Base-by-base conservation (phyloP, 2,329 filamentous ascomycete genomes). In the Lecanicillium sp. region DNA sequence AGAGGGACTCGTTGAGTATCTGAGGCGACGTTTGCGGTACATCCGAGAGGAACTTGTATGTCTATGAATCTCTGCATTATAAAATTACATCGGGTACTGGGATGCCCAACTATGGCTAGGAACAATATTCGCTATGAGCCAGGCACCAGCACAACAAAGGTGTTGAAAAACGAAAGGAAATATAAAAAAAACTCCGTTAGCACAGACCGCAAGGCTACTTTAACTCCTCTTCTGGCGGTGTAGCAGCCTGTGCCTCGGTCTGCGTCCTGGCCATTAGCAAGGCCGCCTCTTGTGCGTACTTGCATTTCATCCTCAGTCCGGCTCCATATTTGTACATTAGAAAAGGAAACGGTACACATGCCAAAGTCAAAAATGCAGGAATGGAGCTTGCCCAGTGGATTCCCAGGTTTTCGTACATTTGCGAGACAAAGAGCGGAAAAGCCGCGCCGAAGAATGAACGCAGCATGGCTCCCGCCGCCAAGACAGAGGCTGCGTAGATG, bases 341-440 rank as follows among this genome's bases (percentile, higher is more conserved):
- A 63, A 84, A 83, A 2, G 84, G 83, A 56, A 84, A 80, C 0
- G 84, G 83, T 15, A 85, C 69, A 62, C 83, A 87, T 9, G 71
- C 72, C 4, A 87, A 62, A 0, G 83, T 76, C 3, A 88, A 69
- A 66, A 88, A 87, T 0, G 79, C 85, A 1, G 83, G 84, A 11
- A 88, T 67, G 0, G 75, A 77, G 11, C 73, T 78, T 1, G 82
- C 85, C 85, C 84, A 88, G 65, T 87, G 83, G 39, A 84, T 80
- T 33, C 83, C 82, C 2, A 81, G 67, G 44, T 68, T 65, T 2
- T 64, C 27, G 58, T 74, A 75, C 69, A 75, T 73, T 20, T 61
- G 42, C 0, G 68, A 70, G 1, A 81, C 83, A 62, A 86, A 86
- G 0, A 86, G 69, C 0, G 83, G 83, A 64, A 87, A 86, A 0